phyloP scores from a whole-genome alignment of 495 filamentous ascomycete species.

The Annulohypoxylon maeteangense region DNA sequence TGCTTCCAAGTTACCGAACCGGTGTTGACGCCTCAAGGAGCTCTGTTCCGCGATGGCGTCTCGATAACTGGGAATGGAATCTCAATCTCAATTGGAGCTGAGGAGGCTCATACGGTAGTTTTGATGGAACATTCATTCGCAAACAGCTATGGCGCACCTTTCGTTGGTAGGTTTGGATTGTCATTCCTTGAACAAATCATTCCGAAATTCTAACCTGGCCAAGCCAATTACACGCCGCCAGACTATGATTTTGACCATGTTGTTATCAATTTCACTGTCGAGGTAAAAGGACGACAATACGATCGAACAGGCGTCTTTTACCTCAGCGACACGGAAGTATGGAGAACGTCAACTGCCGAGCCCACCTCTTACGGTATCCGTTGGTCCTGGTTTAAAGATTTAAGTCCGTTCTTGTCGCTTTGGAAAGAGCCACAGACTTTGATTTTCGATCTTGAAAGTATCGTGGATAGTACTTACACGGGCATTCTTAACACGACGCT shows the following conservation, averaged over 20 bases:
- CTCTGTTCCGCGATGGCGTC: constrained; percentile 50
- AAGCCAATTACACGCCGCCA: constrained; percentile 80
- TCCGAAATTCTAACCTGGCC: background rate
- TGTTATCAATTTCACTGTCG: constrained; percentile 83
- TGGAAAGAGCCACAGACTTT: constrained; percentile 77
- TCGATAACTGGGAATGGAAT: constrained; percentile 25
- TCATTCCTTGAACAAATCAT: background rate
- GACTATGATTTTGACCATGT: constrained; percentile 82
- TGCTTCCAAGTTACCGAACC: constrained; percentile 78
- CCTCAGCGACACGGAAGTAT: constrained; percentile 85
- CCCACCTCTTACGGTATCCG: constrained; percentile 77
- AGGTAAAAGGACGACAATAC: constrained; percentile 78
- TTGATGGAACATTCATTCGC: constrained; percentile 83
- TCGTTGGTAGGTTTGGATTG: constrained; percentile 68
- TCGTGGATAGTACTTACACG: constrained; percentile 80
- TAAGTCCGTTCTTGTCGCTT: constrained; percentile 77
- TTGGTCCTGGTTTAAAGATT: constrained; percentile 85
- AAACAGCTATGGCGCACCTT: constrained; percentile 82
- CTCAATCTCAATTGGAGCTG: constrained; percentile 29
- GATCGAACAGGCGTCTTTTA: constrained; percentile 86
- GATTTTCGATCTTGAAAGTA: constrained; percentile 86
- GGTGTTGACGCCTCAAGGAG: constrained; percentile 60
- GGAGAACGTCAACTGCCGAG: constrained; percentile 88
- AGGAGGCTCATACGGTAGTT: constrained; percentile 52
- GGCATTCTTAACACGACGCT: constrained; percentile 81